Percentiles rank a stretch among this genome's conserved stretches.
These are phyloP conservation scores for Globisporangium mamillatum DNA, from an alignment of 352 stramenopile genomes.

Conservation along the genomic window DNA sequence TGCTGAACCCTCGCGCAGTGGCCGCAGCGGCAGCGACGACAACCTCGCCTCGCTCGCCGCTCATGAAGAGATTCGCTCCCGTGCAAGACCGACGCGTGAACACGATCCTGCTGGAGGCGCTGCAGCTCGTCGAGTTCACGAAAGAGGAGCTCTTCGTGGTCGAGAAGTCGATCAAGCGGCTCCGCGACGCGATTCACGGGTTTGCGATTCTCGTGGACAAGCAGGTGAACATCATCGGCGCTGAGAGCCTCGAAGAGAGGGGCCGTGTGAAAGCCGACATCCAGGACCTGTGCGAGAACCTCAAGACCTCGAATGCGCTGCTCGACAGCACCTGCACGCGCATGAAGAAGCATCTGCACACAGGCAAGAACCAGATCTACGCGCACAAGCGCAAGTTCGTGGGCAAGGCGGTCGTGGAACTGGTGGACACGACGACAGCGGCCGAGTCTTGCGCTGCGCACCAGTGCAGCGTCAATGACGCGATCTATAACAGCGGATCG, in stretches of 20 bases:
- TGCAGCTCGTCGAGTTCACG: constrained; percentile 64
- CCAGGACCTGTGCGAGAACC: constrained; percentile 51
- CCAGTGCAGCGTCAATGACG: constrained; percentile 11
- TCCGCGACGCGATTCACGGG: constrained; percentile 57
- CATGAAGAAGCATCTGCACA: constrained; percentile 52
- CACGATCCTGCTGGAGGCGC: constrained; percentile 52
- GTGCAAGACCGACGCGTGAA: constrained; percentile 59
- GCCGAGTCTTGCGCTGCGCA: constrained; percentile 10
- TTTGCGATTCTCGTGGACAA: constrained; percentile 77
- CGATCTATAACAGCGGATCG: no score
- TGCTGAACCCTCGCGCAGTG: constrained; percentile 4
- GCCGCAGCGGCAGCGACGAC: background rate
- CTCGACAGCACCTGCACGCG: constrained; percentile 54
- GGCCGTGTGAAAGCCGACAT: constrained; percentile 57
- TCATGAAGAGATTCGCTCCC: constrained; percentile 58
- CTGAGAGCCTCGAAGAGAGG: constrained; percentile 38
- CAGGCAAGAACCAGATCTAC: constrained; percentile 50
- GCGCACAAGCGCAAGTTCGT: constrained; percentile 43
- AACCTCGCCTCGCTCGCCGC: constrained; percentile 29
- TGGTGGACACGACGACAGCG: constrained; percentile 13
- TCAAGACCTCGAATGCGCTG: constrained; percentile 50
- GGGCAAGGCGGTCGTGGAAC: constrained; percentile 24
- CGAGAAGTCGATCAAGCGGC: constrained; percentile 51
- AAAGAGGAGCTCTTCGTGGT: constrained; percentile 54
- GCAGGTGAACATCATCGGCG: constrained; percentile 63